Percentiles rank a stretch among this genome's conserved stretches.
These are phyloP conservation scores for Cystoisospora suis DNA, from an alignment of 169 alveolate genomes.

Conservation along the genomic window DNA sequence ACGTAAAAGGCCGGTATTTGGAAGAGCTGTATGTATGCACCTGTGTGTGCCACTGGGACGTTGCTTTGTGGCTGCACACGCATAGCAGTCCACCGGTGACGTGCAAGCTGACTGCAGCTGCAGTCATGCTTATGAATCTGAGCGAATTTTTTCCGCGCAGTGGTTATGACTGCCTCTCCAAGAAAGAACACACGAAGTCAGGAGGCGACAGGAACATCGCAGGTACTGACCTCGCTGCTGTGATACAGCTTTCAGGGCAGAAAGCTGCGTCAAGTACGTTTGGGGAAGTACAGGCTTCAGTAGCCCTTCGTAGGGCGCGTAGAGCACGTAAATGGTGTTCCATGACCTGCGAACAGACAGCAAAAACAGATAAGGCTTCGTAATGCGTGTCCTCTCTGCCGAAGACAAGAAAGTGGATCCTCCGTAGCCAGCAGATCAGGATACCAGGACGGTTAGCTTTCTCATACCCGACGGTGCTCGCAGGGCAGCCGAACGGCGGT, in stretches of 20 bases:
- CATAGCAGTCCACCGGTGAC: too few species aligned
- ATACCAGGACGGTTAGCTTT: neutral
- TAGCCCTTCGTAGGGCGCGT: constrained; percentile 12
- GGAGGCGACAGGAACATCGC: too few species aligned
- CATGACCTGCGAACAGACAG: neutral
- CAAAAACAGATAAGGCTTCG: neutral
- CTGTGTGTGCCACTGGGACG: too few species aligned
- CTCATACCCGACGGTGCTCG: neutral
- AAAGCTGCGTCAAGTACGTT: neutral
- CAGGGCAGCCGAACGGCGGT: constrained; percentile 11
- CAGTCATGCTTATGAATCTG: too few species aligned
- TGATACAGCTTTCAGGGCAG: neutral
- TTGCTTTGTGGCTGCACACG: too few species aligned
- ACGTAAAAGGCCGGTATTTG: too few species aligned
- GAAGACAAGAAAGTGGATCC: neutral
- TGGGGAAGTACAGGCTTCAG: neutral
- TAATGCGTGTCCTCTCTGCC: neutral
- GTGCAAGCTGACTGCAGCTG: too few species aligned
- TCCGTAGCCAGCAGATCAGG: neutral
- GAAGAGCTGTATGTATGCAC: too few species aligned
- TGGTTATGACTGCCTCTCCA: too few species aligned
- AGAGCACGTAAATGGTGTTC: neutral
- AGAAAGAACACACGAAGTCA: too few species aligned
- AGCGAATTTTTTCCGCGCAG: too few species aligned
- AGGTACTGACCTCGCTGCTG: neutral